A percentile compares a stretch with the other conserved stretches of the same genome.
Conservation (phyloP, 257 asterid genomes). For the Lantana camara region DNA sequence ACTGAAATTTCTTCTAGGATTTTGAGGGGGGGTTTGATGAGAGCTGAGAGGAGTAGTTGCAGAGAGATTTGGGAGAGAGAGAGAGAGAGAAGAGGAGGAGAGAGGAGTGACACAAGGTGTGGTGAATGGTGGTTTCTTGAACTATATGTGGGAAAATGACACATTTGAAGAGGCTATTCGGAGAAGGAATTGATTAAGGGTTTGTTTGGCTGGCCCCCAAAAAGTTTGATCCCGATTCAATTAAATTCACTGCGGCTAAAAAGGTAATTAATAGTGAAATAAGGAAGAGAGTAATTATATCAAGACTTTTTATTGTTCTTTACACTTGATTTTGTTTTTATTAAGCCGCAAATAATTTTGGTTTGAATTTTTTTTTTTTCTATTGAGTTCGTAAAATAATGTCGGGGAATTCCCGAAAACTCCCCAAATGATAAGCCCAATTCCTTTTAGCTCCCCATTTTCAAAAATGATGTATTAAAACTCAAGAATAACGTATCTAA, state of each 20-base stretch:
- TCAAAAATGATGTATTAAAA: no score
- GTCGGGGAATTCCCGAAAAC: no score
- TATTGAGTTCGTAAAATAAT: no score
- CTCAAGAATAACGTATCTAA: no score
- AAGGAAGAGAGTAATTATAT: no score
- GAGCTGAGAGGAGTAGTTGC: conserved; percentile 48
- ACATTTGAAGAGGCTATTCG: conserved; percentile 46
- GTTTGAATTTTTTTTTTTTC: no score
- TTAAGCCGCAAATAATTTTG: no score
- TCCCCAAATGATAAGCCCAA: no score
- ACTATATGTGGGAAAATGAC: conserved; percentile 69
- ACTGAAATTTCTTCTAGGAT: conserved; percentile 24
- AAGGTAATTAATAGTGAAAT: background rate
- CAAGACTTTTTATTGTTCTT: no score
- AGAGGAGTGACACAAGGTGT: conserved; percentile 42
- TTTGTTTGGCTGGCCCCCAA: conserved; percentile 21
- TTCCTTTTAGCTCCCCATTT: no score
- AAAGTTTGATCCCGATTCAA: background rate
- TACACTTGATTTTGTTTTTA: no score
- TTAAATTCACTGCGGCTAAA: background rate
- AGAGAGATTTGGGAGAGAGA: conserved; percentile 38
- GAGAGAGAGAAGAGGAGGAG: conserved; percentile 22
- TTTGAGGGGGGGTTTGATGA: conserved; percentile 38
- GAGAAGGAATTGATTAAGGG: conserved; percentile 16
- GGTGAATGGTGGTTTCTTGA: conserved; percentile 61